Evolutionary conservation across 331 rosid genomes (phyloP), one percentile per base, ranked within the genome.

Genomic region (Dryas integrifolia): DNA sequence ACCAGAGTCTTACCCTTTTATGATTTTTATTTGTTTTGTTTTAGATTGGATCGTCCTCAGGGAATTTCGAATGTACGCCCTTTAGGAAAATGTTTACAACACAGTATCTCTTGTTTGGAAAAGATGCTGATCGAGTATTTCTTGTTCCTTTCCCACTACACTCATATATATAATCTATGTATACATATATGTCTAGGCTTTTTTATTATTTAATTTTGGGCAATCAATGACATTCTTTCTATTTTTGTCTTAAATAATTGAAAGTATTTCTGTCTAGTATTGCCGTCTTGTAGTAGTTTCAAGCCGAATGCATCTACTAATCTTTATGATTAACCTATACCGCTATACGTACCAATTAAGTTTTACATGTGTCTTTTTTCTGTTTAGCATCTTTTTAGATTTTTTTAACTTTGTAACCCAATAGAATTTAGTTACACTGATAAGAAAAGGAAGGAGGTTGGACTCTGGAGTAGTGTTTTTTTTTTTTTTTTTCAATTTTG

Each of bases 161-260:
- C 63, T 26, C 30, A 2, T 26, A 26, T 26, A 26, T 26, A 26
- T 26, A 26, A 26, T 26, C 30, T 26, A 26, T 26, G 30, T 2
- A 26, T 26, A 26, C 21, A 18, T 18, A 18, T 18, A 18, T 26
- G 30, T 26, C 30, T 26, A 26, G 30, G 30, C 21, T 18, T 26
- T 26, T 26, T 26, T 26, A 3, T 8, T 44, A 44, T 44, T 44
- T 44, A 44, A 44, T 5, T 5, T 44, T 44, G 53, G 53, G 53
- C 15, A 49, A 49, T 12, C 14, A 12, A 13, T 7, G 21, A 38
- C 6, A 38, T 12, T 55, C 35, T 6, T 62, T n/a, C 7, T 16
- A 40, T 7, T 40, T 61, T 38, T 62, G 24, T 61, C 67, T 61
- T 61, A 61, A 40, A 61, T 40, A 59, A 59, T 38, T 59, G 45